phyloP scores from a whole-genome alignment of 2,329 filamentous ascomycete genomes.

The Metarhizium rileyi region DNA sequence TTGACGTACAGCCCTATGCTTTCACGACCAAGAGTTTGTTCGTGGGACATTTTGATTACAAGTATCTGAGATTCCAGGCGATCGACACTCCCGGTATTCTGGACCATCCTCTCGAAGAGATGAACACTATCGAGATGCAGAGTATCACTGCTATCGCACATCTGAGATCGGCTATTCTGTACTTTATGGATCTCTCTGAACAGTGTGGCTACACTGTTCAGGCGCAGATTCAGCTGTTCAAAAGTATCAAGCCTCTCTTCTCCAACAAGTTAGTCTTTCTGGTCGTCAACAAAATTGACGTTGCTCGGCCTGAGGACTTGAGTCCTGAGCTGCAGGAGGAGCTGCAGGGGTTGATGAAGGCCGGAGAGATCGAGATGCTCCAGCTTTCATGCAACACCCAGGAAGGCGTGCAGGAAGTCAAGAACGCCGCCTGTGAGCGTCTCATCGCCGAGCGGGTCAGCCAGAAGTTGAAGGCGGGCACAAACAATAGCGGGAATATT shows the following conservation, averaged over 20 bases:
- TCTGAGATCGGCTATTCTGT: slow-evolving; percentile 86
- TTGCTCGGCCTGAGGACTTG: slow-evolving; percentile 78
- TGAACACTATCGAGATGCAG: slow-evolving; percentile 99
- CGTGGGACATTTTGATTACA: slow-evolving; percentile 96
- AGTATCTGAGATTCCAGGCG: slow-evolving; percentile 53
- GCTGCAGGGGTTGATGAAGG: slow-evolving; percentile 70
- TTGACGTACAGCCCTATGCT: slow-evolving; percentile 94
- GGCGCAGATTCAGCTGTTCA: slow-evolving; percentile 90
- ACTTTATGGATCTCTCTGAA: slow-evolving; percentile 97
- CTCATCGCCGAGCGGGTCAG: slow-evolving; percentile 87
- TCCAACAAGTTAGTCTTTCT: slow-evolving; percentile 96
- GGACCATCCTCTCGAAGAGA: slow-evolving; percentile 95
- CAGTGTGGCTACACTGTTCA: slow-evolving; percentile 91
- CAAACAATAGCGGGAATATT: slow-evolving; percentile 62
- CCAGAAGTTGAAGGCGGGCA: slow-evolving; percentile 91
- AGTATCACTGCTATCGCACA: slow-evolving; percentile 95
- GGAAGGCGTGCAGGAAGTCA: slow-evolving; percentile 88
- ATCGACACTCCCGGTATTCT: slow-evolving; percentile 98
- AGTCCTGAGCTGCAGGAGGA: slow-evolving; percentile 68
- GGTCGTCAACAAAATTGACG: slow-evolving; percentile 97
- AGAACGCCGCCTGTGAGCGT: slow-evolving; percentile 89
- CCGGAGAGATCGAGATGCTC: slow-evolving; percentile 83
- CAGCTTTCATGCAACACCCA: slow-evolving; percentile 92
- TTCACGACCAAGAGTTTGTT: slow-evolving; percentile 98
- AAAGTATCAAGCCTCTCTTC: slow-evolving; percentile 93